Base-by-base conservation (phyloP, 345 rosid genomes). In the Passiflora organensis region DNA sequence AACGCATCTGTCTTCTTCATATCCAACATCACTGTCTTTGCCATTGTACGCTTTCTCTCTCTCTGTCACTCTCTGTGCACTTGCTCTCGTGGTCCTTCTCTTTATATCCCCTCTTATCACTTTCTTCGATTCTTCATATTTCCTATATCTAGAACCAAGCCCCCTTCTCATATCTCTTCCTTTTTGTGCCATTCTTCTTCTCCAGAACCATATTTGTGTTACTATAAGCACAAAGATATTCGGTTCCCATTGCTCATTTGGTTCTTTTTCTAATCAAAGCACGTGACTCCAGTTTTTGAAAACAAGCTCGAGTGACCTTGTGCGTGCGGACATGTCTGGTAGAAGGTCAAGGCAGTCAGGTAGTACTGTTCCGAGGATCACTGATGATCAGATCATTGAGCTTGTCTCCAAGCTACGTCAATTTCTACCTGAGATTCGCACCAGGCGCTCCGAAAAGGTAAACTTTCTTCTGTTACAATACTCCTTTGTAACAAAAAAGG, bases 281-380 rank as follows among this genome's bases (percentile, higher is more conserved):
- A 13, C 53, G 14, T 50, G 13, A 16, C n/a, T n/a, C n/a, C 13
- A 13, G 28, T n/a, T n/a, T n/a, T n/a, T n/a, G n/a, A n/a, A n/a
- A n/a, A n/a, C n/a, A n/a, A n/a, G n/a, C n/a, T n/a, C n/a, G n/a
- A n/a, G 14, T 16, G 24, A n/a, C 9, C 53, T 25, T 2, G 2
- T 14, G 0, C 14, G 10, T 25, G 28, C n/a, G 59, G 43, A 9
- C 53, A 93, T 93, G 99, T 88, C 99, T 50, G 71, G 79, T 79
- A 80, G 99, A 74, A 86, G 96, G 75, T 80, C 99, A 12, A 88
- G 96, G 80, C 95, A 85, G 65, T 53, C 82, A 13, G 64, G 81
- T 41, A 15, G 3, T 41, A 15, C n/a, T 16, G 72, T 56, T 57
- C 86, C 96, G 5, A 77, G 96, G 69, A 93, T 93, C 72, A 84